Percentiles rank a stretch among this genome's conserved stretches.
phyloP scores from a whole-genome alignment of 2,329 filamentous ascomycete species.

The Davidsoniella eucalypti region DNA sequence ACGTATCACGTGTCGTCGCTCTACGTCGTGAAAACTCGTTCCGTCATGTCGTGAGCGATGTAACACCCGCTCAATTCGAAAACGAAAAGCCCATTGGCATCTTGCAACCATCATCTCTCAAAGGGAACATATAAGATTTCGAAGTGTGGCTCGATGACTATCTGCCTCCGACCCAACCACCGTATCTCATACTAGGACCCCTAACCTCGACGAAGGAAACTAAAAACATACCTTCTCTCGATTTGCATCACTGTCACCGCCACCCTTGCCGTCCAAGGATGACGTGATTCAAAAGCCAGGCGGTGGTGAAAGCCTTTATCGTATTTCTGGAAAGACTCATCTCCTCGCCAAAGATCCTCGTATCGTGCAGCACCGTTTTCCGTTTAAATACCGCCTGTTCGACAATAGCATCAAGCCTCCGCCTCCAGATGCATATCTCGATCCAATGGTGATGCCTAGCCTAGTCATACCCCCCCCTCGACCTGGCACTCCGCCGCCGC shows the following conservation, averaged over 20 bases:
- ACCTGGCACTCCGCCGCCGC: neutral
- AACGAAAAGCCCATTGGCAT: neutral
- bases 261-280: neutral
- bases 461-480: neutral
- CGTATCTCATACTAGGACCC: too few relatives aligned
- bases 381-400: neutral
- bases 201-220: neutral
- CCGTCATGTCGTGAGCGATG: too few relatives aligned
- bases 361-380: neutral
- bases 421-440: constrained; percentile 3
- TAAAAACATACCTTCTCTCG: neutral
- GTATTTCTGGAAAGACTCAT: too few relatives aligned
- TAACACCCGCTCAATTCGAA: too few relatives aligned
- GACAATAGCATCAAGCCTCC: constrained; percentile 1
- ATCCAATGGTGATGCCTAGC: constrained; percentile 2
- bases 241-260: neutral
- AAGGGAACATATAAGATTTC: constrained; percentile 12
- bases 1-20: too few relatives aligned
- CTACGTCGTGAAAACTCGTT: too few relatives aligned
- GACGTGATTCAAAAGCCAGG: too few relatives aligned
- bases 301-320: too few relatives aligned
- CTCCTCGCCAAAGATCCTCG: too few relatives aligned
- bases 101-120: constrained; percentile 5
- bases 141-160: constrained; percentile 14
- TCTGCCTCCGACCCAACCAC: neutral